Base-by-base conservation (phyloP, 352 stramenopile genomes). In the Phytophthora podocarpi region DNA sequence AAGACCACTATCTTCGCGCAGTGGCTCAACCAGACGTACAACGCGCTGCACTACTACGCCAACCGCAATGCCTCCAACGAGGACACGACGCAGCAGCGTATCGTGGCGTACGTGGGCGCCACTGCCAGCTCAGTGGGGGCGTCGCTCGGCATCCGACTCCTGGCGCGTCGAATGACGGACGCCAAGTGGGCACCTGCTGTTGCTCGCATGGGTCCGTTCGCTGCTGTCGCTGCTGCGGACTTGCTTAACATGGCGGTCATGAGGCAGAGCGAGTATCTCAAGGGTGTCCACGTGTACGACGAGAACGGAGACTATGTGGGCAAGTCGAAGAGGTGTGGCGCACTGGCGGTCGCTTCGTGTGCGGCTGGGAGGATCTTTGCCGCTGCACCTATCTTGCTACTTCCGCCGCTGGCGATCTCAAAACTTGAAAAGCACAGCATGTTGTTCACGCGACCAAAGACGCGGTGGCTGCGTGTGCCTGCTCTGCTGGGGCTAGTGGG, bases 11-110 rank as follows among this genome's bases (percentile, higher is more conserved):
- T 95, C 58, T 78, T 90, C 15, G 83, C 83, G 26, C 87, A 96
- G 53, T 93, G 82, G 85, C 81, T 96, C 37, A 96, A 96, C 59
- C 87, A 96, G 65, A 93, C 85, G 35, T 96, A 96, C 78, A 96
- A 96, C 54, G 87, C 87, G n/a, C 66, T 95, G 50, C 87, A 96
- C 68, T 96, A 96, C 68, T 94, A 93, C 63, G 87, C 87, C 52
- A 96, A 96, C 59, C 87, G 85, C 53, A 96, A 96, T 48, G 83
- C 83, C 8, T 90, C 80, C 21, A 95, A 94, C 53, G 75, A 93
- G 32, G 87, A 96, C 67, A 89, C 85, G 53, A 64, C 80, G 6
- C 57, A 82, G 65, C 82, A 93, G 70, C 85, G 85, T 3, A 26
- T 85, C 3, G 68, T 71, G 0, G 85, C 85, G 18, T 96, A 93